Conservation (phyloP, 306 rosid genomes). For the Malus orientalis region DNA sequence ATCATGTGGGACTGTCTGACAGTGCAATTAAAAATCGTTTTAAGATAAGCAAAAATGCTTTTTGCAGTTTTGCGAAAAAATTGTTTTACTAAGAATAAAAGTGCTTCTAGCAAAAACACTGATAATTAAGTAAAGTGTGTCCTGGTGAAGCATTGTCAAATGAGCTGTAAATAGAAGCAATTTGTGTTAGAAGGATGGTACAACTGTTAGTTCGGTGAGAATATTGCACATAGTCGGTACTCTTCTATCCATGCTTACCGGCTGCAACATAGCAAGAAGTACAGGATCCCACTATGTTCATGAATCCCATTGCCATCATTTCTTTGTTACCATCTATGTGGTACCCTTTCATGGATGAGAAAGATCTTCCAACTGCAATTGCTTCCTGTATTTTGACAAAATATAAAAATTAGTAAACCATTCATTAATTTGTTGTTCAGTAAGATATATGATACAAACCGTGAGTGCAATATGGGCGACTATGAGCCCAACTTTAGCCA, state of each 20-base stretch:
- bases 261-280: constrained; percentile 92
- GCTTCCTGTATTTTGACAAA: constrained; percentile 48
- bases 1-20: too few species aligned
- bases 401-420: not conserved
- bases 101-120: too few species aligned
- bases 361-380: constrained; percentile 81
- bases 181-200: too few species aligned
- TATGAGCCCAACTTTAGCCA: constrained; percentile 52
- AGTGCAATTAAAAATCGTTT: too few species aligned
- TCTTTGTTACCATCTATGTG: constrained; percentile 81
- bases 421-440: not conserved
- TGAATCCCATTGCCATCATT: constrained; percentile 69
- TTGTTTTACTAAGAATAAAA: too few species aligned
- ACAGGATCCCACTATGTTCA: constrained; percentile 78
- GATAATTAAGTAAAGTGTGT: too few species aligned
- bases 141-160: too few species aligned
- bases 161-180: too few species aligned
- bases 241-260: constrained; percentile 30
- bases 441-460: constrained; percentile 23
- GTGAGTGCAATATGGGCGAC: constrained; percentile 73
- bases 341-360: constrained; percentile 71
- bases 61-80: too few species aligned
- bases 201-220: too few species aligned
- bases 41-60: too few species aligned
- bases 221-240: too few species aligned